Base-by-base conservation (phyloP, 225 moss, liverwort and hornwort species). In the Thuidium tamariscinum region DNA sequence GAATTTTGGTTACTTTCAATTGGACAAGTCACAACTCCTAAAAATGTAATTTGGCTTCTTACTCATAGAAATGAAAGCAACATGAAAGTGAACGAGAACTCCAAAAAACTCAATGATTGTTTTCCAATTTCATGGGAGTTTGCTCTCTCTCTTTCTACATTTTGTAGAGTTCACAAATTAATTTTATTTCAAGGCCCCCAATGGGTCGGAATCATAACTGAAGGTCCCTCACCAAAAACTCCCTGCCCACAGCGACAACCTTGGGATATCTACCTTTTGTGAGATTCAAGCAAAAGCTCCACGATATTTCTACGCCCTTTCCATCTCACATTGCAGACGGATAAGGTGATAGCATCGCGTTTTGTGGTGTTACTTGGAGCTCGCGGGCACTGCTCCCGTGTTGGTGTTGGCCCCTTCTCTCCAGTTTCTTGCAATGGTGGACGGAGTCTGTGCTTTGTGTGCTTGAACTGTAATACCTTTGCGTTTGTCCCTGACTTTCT, bases 11-110 rank as follows among this genome's bases (percentile, higher is more conserved):
- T 72, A 0, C 20, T 13, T 74, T 34, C 8, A 20, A 4, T 34
- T 21, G 1, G 8, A 74, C 1, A 34, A 74, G 1, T 13, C 21
- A 51, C 49, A 21, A 34, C 8, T 13, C 0, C 2, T 21, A 2
- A 32, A 64, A 34, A 49, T 21, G 21, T 34, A 34, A 2, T 34
- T 49, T n/a, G n/a, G n/a, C 9, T 2, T 18, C 4, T 12, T 73
- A 0, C 2, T 49, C 49, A 12, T 7, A 12, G 4, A 74, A 51
- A 49, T 51, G 7, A 51, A 74, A 49, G 7, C 0, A 12, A 0
- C 4, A 7, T 19, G 3, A 74, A 74, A 32, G 7, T 49, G 0
- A 0, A 0, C 10, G 0, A 21, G 34, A 2, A 49, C 12, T 11
- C 1, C 0, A 0, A 0, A 34, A 74, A 52, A n/a, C 8, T 22